phyloP scores from a whole-genome alignment of 108 stramenopile genomes.

The Poteriospumella lacustris region DNA sequence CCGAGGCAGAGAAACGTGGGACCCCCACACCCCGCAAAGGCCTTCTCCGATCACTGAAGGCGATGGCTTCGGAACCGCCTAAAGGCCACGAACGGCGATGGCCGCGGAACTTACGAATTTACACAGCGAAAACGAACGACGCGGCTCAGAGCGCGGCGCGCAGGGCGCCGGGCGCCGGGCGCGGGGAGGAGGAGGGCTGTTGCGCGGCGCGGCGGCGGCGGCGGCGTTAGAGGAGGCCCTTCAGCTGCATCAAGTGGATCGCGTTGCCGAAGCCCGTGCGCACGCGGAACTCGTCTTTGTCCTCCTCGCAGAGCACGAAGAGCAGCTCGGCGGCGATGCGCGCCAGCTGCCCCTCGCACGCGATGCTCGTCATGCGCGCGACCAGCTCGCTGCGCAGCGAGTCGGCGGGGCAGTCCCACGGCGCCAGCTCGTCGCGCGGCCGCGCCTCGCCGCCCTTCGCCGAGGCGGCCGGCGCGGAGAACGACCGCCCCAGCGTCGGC shows the following conservation, averaged over 20 bases:
- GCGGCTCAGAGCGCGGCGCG: no score
- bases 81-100: no score
- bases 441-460: not conserved
- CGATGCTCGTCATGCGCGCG: not conserved
- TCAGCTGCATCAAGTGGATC: not conserved
- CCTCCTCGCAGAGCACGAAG: not conserved
- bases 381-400: not conserved
- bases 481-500: not conserved
- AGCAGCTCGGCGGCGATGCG: not conserved
- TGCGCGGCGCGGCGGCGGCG: no score
- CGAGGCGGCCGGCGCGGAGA: not conserved
- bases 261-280: conserved; percentile 3
- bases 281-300: not conserved
- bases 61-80: no score
- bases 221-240: conserved; percentile 1
- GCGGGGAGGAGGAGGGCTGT: no score
- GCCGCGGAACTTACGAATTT: no score
- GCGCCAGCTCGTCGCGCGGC: not conserved
- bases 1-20: no score
- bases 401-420: not conserved
- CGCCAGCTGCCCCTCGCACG: not conserved
- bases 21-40: no score
- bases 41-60: no score
- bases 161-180: no score
- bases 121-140: no score